These are phyloP conservation scores for Phoma sp. DNA, from an alignment of 2,329 filamentous ascomycete genomes.

Conservation along the genomic window DNA sequence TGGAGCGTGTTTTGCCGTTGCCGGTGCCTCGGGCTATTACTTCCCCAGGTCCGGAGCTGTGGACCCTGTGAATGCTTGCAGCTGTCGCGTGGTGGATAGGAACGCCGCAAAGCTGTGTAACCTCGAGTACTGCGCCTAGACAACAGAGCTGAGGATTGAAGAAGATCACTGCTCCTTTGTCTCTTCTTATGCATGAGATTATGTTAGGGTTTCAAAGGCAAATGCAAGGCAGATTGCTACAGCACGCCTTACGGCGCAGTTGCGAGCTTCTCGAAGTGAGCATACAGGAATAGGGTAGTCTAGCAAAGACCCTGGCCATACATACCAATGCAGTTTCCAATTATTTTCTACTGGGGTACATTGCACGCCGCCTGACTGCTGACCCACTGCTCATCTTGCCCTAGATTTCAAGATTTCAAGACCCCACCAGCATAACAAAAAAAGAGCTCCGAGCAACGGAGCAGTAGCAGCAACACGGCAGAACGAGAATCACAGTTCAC, in stretches of 20 bases:
- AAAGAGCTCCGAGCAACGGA: background rate
- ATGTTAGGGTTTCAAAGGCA: too few relatives aligned
- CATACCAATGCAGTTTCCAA: background rate
- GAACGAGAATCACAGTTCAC: background rate
- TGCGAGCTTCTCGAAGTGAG: conserved; percentile 8
- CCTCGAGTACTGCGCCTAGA: background rate
- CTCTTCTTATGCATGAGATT: too few relatives aligned
- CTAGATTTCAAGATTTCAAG: background rate
- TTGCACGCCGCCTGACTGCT: background rate
- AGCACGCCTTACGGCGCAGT: conserved; percentile 1
- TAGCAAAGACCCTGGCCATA: conserved; percentile 5
- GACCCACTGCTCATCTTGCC: conserved; percentile 9
- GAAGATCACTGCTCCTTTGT: background rate
- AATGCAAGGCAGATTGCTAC: background rate
- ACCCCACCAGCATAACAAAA: background rate
- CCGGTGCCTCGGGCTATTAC: conserved; percentile 13
- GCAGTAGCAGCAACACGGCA: background rate
- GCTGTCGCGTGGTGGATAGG: conserved; percentile 1
- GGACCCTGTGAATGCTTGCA: background rate
- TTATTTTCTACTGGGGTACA: conserved; percentile 1
- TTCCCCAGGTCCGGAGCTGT: conserved; percentile 16
- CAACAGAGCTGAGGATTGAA: background rate
- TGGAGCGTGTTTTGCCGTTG: conserved; percentile 12
- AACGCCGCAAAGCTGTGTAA: background rate
- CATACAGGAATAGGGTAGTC: background rate